These are phyloP conservation scores for Diaporthe ilicicola DNA, from an alignment of 2,329 filamentous ascomycete genomes.

Conservation along the genomic window DNA sequence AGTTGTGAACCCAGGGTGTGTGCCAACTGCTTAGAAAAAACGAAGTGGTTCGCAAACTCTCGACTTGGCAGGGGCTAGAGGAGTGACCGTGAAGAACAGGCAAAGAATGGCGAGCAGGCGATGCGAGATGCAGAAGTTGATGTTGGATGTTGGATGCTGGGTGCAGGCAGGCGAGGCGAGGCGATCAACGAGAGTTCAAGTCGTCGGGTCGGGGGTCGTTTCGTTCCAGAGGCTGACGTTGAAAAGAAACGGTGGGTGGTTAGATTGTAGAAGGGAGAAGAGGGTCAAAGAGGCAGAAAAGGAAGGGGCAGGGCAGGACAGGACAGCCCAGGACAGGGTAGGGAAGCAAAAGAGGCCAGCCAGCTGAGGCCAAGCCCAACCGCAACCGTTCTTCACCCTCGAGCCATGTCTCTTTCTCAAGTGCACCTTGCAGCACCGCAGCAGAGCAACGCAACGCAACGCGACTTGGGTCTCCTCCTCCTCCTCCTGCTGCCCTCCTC, in stretches of 20 bases:
- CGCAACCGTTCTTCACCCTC: not conserved
- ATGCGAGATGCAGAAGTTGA: not conserved
- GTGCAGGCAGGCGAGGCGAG: not conserved
- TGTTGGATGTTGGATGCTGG: not conserved
- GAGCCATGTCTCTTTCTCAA: not conserved
- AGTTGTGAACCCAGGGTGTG: not conserved
- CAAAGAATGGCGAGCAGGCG: constrained; percentile 2
- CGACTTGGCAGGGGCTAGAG: not conserved
- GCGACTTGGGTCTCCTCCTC: not conserved
- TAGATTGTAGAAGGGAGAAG: not conserved
- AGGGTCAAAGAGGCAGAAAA: constrained; percentile 17
- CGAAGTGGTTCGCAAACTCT: constrained; percentile 8
- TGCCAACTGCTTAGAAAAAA: not conserved
- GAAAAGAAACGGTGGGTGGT: not conserved
- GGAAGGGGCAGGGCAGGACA: constrained; percentile 13
- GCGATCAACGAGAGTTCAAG: constrained; percentile 4
- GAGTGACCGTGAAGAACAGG: not conserved
- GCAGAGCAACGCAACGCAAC: constrained; percentile 2
- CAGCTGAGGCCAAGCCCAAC: constrained; percentile 18
- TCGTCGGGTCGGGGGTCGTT: constrained; percentile 4
- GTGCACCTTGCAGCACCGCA: not conserved
- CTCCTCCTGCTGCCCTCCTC: too few relatives aligned
- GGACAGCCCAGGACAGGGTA: not conserved
- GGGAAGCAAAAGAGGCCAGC: constrained; percentile 17
- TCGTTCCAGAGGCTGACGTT: constrained; percentile 2